These are phyloP conservation scores for Lactarius indigo DNA, from an alignment of 768 basidiomycete species.

Conservation along the genomic window DNA sequence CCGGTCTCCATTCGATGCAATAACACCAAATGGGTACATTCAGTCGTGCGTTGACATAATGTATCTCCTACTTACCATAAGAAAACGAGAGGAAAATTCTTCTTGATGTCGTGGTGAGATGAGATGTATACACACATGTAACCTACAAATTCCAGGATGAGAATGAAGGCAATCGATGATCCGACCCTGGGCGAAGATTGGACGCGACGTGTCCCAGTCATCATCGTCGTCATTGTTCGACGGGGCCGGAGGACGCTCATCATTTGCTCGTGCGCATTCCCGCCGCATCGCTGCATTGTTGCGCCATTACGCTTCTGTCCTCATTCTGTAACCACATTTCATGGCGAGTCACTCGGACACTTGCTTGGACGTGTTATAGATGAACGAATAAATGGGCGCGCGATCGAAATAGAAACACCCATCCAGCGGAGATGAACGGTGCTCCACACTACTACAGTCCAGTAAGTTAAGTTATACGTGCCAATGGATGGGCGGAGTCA, in stretches of 20 bases:
- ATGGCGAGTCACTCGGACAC: neutral
- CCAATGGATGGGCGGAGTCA: neutral
- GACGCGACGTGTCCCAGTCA: neutral
- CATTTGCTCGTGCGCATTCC: neutral
- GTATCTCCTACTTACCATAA: neutral
- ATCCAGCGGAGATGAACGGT: neutral
- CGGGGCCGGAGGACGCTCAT: neutral
- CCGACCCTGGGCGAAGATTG: neutral
- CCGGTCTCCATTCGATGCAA: slow-evolving; percentile 6
- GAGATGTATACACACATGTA: slow-evolving; percentile 1
- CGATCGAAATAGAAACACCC: neutral
- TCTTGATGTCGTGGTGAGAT: neutral
- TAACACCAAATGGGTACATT: slow-evolving; percentile 23
- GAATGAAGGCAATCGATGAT: neutral
- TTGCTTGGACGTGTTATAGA: neutral
- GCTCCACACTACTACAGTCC: neutral
- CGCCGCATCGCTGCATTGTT: neutral
- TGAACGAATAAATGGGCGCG: neutral
- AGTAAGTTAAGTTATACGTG: neutral
- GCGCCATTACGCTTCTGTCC: neutral
- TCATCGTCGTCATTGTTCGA: neutral
- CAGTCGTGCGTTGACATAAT: slow-evolving; percentile 2
- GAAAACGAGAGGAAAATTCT: neutral
- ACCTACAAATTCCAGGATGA: neutral
- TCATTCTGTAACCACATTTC: neutral